phyloP scores from a whole-genome alignment of 2,329 filamentous ascomycete species.

The Phialophora macrospora region DNA sequence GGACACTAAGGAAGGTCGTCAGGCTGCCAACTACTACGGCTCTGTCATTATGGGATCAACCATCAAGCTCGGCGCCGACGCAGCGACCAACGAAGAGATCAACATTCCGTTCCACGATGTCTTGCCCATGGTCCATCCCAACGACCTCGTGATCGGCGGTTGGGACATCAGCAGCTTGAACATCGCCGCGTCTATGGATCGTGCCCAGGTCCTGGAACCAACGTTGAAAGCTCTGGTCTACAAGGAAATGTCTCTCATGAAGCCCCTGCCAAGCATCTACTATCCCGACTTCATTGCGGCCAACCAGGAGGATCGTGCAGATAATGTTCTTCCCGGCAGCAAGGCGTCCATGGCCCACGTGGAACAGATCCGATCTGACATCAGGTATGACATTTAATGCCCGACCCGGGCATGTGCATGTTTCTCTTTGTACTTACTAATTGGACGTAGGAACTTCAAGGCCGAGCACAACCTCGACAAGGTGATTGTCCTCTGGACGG shows the following conservation, averaged over 20 bases:
- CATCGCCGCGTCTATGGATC: slow-evolving; percentile 90
- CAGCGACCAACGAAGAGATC: slow-evolving; percentile 82
- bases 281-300: slow-evolving; percentile 99
- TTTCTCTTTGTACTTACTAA: slow-evolving; percentile 15
- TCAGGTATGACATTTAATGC: slow-evolving; percentile 62
- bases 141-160: slow-evolving; percentile 91
- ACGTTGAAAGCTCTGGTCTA: slow-evolving; percentile 84
- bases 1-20: slow-evolving; percentile 90
- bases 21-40: slow-evolving; percentile 93
- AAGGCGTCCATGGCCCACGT: slow-evolving; percentile 88
- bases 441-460: slow-evolving; percentile 79
- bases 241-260: slow-evolving; percentile 90
- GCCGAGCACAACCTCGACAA: slow-evolving; percentile 82
- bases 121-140: slow-evolving; percentile 95
- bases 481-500: slow-evolving; percentile 97
- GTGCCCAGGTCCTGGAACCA: slow-evolving; percentile 93
- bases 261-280: slow-evolving; percentile 92
- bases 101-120: slow-evolving; percentile 96
- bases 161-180: slow-evolving; percentile 97
- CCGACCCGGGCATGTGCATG: not conserved
- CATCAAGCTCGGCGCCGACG: slow-evolving; percentile 90
- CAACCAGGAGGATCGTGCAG: slow-evolving; percentile 95
- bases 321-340: slow-evolving; percentile 82
- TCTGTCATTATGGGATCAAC: slow-evolving; percentile 97
- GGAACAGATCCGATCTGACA: slow-evolving; percentile 89